Conservation (phyloP, 73 alveolate genomes). For the Loxodes magnus region DNA sequence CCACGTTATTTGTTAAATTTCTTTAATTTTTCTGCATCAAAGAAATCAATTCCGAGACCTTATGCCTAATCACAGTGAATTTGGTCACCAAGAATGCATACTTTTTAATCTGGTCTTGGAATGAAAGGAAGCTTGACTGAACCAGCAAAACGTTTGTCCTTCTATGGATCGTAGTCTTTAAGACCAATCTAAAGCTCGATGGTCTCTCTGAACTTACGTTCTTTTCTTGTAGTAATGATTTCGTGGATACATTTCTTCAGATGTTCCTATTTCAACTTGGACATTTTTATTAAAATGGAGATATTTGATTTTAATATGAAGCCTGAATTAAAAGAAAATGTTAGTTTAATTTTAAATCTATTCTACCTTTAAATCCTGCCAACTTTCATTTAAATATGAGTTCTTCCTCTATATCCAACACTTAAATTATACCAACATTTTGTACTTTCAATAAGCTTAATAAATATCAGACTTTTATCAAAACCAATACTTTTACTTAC, state of each 20-base stretch:
- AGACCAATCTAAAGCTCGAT: constrained; percentile 96
- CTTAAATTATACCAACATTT: no score
- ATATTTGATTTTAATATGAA: no score
- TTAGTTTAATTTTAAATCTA: no score
- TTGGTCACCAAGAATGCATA: constrained; percentile 98
- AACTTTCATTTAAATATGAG: no score
- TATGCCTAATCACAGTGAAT: constrained; percentile 96
- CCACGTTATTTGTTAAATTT: constrained; percentile 92
- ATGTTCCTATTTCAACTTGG: constrained; percentile 25
- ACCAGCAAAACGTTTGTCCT: constrained; percentile 99
- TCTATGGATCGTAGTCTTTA: constrained; percentile 98
- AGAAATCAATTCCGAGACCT: constrained; percentile 72
- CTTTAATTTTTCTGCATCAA: constrained; percentile 84
- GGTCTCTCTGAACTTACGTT: constrained; percentile 94
- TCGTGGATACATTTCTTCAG: constrained; percentile 40
- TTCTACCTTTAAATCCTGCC: no score
- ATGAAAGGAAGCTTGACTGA: constrained; percentile 93
- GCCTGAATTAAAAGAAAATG: no score
- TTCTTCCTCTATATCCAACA: no score
- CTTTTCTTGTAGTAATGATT: constrained; percentile 59
- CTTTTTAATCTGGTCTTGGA: constrained; percentile 95
- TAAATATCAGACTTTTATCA: no score
- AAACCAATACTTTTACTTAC: no score
- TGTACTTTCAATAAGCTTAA: no score
- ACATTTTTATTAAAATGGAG: no score